Conservation (phyloP, 108 stramenopile genomes). For the Fistulifera pelliculosa region DNA sequence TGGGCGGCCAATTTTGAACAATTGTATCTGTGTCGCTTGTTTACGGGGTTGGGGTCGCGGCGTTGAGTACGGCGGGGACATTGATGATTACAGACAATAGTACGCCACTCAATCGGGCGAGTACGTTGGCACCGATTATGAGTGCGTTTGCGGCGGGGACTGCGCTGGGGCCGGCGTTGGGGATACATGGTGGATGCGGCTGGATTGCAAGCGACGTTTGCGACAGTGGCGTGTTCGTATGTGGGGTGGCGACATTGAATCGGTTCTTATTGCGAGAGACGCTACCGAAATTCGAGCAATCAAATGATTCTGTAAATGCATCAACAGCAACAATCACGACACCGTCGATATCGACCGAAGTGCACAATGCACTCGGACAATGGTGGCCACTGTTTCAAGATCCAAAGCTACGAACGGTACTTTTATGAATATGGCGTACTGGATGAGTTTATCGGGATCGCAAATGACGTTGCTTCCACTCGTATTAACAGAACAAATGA, state of each 20-base stretch:
- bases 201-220: conserved; percentile 69
- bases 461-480: conserved; percentile 85
- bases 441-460: conserved; percentile 64
- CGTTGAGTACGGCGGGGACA: conserved; percentile 59
- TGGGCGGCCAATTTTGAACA: conserved; percentile 53
- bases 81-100: conserved; percentile 77
- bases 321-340: conserved; percentile 14
- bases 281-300: conserved; percentile 13
- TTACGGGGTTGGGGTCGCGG: conserved; percentile 73
- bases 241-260: conserved; percentile 52
- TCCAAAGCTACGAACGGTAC: conserved; percentile 44
- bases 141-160: conserved; percentile 80
- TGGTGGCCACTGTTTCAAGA: conserved; percentile 53
- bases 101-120: conserved; percentile 71
- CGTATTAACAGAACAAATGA: conserved; percentile 54
- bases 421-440: conserved; percentile 84
- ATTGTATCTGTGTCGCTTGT: conserved; percentile 57
- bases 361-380: conserved; percentile 49
- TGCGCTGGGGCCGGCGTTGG: conserved; percentile 79
- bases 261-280: conserved; percentile 55
- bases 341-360: conserved; percentile 6
- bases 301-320: neutral
- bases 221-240: conserved; percentile 54
- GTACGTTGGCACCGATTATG: conserved; percentile 75
- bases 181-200: conserved; percentile 62